These are phyloP conservation scores for Hylodesmum podocarpum DNA, from an alignment of 306 rosid genomes.

Conservation along the genomic window DNA sequence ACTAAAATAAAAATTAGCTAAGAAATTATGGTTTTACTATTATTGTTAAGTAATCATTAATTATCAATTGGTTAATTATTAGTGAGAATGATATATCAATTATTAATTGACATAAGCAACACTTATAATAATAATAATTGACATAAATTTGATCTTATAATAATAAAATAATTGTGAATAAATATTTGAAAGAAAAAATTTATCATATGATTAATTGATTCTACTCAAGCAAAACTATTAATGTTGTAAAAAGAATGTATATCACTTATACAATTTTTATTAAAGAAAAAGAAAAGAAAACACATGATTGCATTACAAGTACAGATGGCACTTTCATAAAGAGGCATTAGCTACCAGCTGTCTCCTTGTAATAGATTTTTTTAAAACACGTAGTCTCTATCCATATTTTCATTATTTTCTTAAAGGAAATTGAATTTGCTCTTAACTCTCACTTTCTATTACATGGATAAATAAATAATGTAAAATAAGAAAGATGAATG, in stretches of 20 bases:
- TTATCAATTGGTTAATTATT: too few relatives aligned
- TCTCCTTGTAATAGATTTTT: not conserved
- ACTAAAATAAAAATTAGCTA: too few relatives aligned
- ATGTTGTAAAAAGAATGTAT: not conserved
- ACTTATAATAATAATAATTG: too few relatives aligned
- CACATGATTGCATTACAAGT: not conserved
- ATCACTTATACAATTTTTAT: not conserved
- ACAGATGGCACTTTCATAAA: not conserved
- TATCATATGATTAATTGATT: too few relatives aligned
- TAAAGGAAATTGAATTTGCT: not conserved
- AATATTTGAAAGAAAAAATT: too few relatives aligned
- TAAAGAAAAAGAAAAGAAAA: not conserved
- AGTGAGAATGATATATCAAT: too few relatives aligned
- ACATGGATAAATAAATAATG: not conserved
- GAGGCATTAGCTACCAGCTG: conserved; percentile 30
- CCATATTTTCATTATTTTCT: not conserved
- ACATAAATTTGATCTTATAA: too few relatives aligned
- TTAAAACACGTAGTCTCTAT: not conserved
- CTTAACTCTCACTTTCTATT: not conserved
- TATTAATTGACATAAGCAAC: too few relatives aligned
- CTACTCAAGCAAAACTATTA: too few relatives aligned
- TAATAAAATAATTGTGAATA: too few relatives aligned
- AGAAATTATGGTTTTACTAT: too few relatives aligned
- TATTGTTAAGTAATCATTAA: too few relatives aligned
- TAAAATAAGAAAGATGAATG: not conserved